These are phyloP conservation scores for Theileria annulata DNA, from an alignment of 169 alveolate genomes.

Conservation along the genomic window DNA sequence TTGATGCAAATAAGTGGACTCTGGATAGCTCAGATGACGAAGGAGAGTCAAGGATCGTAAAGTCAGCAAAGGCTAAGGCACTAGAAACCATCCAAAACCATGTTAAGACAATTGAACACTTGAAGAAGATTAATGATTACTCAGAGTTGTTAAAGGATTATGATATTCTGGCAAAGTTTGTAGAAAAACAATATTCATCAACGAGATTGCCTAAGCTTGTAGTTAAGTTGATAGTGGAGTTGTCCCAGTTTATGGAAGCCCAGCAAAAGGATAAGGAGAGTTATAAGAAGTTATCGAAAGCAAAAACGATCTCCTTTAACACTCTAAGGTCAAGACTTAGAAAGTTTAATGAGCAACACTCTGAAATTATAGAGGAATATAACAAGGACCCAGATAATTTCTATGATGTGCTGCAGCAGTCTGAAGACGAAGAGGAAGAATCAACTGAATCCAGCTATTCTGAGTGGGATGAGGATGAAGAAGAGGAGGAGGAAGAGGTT, in stretches of 20 bases:
- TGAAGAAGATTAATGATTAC: slow-evolving; percentile 74
- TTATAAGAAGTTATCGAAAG: slow-evolving; percentile 76
- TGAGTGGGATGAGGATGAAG: slow-evolving; percentile 26
- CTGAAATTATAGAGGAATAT: slow-evolving; percentile 73
- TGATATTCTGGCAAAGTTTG: slow-evolving; percentile 74
- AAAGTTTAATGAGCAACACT: slow-evolving; percentile 79
- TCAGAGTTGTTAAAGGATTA: slow-evolving; percentile 78
- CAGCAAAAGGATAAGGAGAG: slow-evolving; percentile 77
- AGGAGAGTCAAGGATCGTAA: slow-evolving; percentile 81
- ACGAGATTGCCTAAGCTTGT: slow-evolving; percentile 70
- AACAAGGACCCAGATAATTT: slow-evolving; percentile 77
- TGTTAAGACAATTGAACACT: slow-evolving; percentile 71
- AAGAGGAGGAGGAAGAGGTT: slow-evolving; percentile 22
- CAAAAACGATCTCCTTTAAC: slow-evolving; percentile 79
- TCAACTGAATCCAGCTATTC: slow-evolving; percentile 51
- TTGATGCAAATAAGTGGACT: slow-evolving; percentile 72
- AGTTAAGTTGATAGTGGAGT: slow-evolving; percentile 68
- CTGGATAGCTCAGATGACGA: slow-evolving; percentile 79
- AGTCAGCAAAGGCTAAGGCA: slow-evolving; percentile 82
- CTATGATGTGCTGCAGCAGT: slow-evolving; percentile 63
- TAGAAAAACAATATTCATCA: slow-evolving; percentile 73
- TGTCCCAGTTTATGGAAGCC: slow-evolving; percentile 77
- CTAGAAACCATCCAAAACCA: slow-evolving; percentile 73
- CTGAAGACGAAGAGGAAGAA: slow-evolving; percentile 66
- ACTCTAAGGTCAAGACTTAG: slow-evolving; percentile 80